A percentile compares a stretch with the other conserved stretches of the same genome.
phyloP scores from a whole-genome alignment of 305 asterid genomes.

The Fraxinus velutina region DNA sequence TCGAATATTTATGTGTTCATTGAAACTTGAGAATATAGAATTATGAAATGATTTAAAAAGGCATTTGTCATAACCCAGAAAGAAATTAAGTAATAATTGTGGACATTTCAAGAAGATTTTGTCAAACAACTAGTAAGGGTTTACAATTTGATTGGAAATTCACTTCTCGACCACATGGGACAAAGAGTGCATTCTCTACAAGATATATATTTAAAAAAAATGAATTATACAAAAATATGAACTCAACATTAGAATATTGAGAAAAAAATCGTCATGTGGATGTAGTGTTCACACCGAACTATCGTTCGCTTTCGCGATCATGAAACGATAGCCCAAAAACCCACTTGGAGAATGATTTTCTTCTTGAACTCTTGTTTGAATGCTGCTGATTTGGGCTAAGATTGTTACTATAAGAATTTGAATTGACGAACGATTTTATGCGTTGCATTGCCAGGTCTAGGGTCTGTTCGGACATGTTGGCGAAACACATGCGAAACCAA shows the following conservation, averaged over 20 bases:
- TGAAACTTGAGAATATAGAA: neutral
- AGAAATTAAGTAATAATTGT: conserved; percentile 7
- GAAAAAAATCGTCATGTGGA: conserved; percentile 20
- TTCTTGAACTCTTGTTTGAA: conserved; percentile 30
- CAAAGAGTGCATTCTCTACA: conserved; percentile 39
- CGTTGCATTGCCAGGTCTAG: conserved; percentile 12
- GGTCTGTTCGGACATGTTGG: conserved; percentile 17
- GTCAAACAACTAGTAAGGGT: conserved; percentile 11
- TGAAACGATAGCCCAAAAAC: conserved; percentile 50
- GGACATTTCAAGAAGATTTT: conserved; percentile 28
- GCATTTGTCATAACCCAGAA: neutral
- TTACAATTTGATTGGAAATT: conserved; percentile 14
- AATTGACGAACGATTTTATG: neutral
- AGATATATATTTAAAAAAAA: neutral
- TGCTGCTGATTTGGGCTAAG: conserved; percentile 1
- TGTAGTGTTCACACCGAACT: conserved; percentile 20
- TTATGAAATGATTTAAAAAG: neutral
- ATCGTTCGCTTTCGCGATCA: conserved; percentile 44
- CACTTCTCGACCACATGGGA: conserved; percentile 52
- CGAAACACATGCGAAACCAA: conserved; percentile 18
- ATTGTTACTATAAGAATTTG: neutral
- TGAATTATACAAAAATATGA: conserved; percentile 23
- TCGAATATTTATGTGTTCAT: neutral
- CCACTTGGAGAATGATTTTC: conserved; percentile 46
- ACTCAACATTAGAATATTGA: conserved; percentile 44